These are phyloP conservation scores for Neurospora tetraspora DNA, from an alignment of 495 filamentous ascomycete species.

Conservation along the genomic window DNA sequence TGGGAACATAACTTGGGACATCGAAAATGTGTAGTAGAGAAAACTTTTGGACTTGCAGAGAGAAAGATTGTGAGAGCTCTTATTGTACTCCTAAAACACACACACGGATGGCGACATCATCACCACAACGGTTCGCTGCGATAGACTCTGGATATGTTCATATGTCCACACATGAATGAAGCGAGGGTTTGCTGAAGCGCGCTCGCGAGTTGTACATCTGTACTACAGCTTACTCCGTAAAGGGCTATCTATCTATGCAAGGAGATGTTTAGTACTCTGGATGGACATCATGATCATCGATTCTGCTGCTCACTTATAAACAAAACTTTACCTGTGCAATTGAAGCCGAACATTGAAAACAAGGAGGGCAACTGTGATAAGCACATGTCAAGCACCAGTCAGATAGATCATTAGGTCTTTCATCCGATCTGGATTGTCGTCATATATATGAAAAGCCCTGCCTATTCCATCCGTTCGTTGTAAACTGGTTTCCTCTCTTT, in stretches of 20 bases:
- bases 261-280: neutral
- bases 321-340: neutral
- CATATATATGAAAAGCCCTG: neutral
- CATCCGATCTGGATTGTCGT: neutral
- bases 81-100: too few relatives aligned
- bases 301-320: neutral
- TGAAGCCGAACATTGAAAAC: neutral
- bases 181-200: too few relatives aligned
- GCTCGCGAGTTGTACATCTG: too few relatives aligned
- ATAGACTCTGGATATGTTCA: too few relatives aligned
- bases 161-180: too few relatives aligned
- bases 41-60: neutral
- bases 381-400: neutral
- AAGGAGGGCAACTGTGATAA: neutral
- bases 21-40: neutral
- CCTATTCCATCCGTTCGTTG: neutral
- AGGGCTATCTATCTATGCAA: too few relatives aligned
- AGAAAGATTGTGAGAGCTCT: too few relatives aligned
- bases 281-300: neutral
- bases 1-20: too few relatives aligned
- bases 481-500: neutral
- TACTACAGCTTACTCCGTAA: too few relatives aligned
- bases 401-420: neutral
- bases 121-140: too few relatives aligned
- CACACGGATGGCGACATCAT: too few relatives aligned